Base-by-base conservation (phyloP, 208 protist genomes). In the Endotrypanum monterogeii region DNA sequence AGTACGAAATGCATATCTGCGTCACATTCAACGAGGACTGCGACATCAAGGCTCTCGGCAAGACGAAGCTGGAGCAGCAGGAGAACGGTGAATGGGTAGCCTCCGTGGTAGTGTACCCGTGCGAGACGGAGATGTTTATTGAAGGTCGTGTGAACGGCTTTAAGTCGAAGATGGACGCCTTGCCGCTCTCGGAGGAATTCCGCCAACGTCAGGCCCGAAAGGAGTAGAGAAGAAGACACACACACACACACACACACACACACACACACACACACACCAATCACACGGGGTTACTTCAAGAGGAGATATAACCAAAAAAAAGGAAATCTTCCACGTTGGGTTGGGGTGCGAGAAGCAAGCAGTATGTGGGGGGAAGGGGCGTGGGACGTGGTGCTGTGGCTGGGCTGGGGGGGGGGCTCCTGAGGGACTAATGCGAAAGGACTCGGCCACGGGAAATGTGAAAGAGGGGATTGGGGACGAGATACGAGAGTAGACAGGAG, bases 61-160 rank as follows among this genome's bases (percentile, higher is more conserved):
- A 92, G 74, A 91, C 92, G 58, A 65, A 76, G 32, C 74, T 96
- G 56, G 76, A 91, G 76, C 74, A 79, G 51, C 80, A 84, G 66
- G 84, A 88, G 63, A 81, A 61, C 44, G 88, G 92, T 11, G 87
- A 91, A 72, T 88, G 75, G 67, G 28, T 90, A 69, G 92, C 84
- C 20, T 73, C 80, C 4, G 71, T 96, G 12, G 82, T 91, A 12
- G 90, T 97, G 65, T 84, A 88, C 57, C 93, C 93, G 20, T 65
- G 56, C 37, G 82, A 93, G 80, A 97, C 91, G 46, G 87, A 90
- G 76, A 78, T 93, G 84, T 96, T 97, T 79, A 90, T 96, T 67
- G 81, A 92, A 65, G 93, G 93, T 35, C 71, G 69, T 35, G 89
- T 95, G 67, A 94, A 91, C 76, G 89, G 90, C 62, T 89, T 89